phyloP scores from a whole-genome alignment of 192 early-diverging fungal genomes.

The Umbelopsis sp. region DNA sequence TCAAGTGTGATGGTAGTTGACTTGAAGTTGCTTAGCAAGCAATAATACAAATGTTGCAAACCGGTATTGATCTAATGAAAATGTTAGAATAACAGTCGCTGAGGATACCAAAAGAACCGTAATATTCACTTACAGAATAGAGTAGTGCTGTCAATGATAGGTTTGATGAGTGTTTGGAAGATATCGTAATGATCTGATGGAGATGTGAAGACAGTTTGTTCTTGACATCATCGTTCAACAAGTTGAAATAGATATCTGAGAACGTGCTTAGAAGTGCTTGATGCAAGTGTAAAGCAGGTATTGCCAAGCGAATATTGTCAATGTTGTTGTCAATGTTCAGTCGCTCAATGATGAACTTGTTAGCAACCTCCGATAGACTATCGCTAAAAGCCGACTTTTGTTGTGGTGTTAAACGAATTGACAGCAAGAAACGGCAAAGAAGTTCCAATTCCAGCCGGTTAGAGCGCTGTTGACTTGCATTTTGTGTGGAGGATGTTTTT shows the following conservation, averaged over 20 bases:
- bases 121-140: not conserved
- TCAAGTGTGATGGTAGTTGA: not conserved
- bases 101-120: not conserved
- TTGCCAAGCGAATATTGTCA: not conserved
- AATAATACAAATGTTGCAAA: not conserved
- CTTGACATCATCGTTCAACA: not conserved
- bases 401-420: not conserved
- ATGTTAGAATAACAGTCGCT: not conserved
- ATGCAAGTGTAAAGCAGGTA: constrained; percentile 35
- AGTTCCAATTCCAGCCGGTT: not conserved
- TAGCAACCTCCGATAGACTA: not conserved
- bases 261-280: constrained; percentile 29
- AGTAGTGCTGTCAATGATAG: not conserved
- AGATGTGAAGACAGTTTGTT: not conserved
- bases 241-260: constrained; percentile 23
- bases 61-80: not conserved
- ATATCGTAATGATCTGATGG: not conserved
- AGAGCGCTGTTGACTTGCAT: not conserved
- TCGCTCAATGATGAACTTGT: not conserved
- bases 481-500: not conserved
- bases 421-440: not conserved
- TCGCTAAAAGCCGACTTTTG: not conserved
- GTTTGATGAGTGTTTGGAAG: not conserved
- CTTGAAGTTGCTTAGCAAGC: not conserved
- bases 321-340: not conserved